Percentiles rank a stretch among this genome's conserved stretches.
Conservation (phyloP, 179 eudicot genomes). For the Carnegiea gigantea region DNA sequence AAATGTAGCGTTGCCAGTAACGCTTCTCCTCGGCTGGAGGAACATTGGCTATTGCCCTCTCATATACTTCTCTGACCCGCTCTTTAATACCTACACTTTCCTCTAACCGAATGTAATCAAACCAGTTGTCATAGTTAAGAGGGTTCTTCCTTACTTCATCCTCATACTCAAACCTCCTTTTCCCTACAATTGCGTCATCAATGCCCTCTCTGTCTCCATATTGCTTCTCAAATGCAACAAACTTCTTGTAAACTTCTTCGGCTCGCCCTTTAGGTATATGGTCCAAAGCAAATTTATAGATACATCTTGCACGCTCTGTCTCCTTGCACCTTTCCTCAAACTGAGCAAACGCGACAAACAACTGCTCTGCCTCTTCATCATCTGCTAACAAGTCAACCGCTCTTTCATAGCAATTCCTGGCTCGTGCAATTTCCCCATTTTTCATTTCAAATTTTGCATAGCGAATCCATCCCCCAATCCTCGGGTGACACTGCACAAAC, state of each 20-base stretch:
- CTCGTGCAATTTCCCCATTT: conserved; percentile 66
- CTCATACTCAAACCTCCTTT: conserved; percentile 86
- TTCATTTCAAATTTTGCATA: conserved; percentile 83
- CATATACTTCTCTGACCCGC: conserved; percentile 65
- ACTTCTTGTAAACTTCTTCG: conserved; percentile 78
- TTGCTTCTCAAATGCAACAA: conserved; percentile 86
- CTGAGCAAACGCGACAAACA: conserved; percentile 79
- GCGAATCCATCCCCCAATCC: conserved; percentile 67
- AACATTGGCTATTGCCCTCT: conserved; percentile 77
- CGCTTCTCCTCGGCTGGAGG: conserved; percentile 90
- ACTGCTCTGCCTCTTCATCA: conserved; percentile 75
- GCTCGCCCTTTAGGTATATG: conserved; percentile 90
- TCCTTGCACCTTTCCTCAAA: conserved; percentile 88
- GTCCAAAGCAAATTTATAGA: conserved; percentile 75
- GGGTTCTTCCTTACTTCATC: conserved; percentile 82
- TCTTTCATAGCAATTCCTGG: conserved; percentile 65
- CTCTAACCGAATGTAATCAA: conserved; percentile 70
- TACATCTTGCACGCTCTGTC: conserved; percentile 76
- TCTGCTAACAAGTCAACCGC: conserved; percentile 76
- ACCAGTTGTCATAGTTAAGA: conserved; percentile 78
- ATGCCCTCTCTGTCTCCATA: conserved; percentile 78
- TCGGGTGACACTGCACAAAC: conserved; percentile 60
- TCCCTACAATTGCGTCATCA: conserved; percentile 86
- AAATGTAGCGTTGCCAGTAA: conserved; percentile 88
- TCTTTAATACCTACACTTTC: conserved; percentile 66